Percentiles rank a stretch among this genome's conserved stretches.
phyloP scores from a whole-genome alignment of 495 filamentous ascomycete genomes.

The Melanomma pulvis-pyrius region DNA sequence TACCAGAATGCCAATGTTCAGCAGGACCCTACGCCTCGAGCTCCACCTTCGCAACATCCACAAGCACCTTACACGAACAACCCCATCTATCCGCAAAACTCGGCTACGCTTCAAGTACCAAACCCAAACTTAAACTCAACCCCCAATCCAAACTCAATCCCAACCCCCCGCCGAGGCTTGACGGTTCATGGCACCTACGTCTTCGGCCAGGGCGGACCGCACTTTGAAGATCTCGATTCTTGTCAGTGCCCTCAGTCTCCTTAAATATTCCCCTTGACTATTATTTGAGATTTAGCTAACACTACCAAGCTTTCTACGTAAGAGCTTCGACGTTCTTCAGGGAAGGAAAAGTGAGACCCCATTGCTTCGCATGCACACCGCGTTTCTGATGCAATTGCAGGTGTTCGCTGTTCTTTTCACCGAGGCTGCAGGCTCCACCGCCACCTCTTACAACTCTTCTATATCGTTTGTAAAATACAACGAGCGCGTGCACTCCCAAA shows the following conservation, averaged over 20 bases:
- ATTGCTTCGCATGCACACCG: not conserved
- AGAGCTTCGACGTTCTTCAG: not conserved
- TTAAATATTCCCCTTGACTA: not conserved
- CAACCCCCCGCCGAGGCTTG: not conserved
- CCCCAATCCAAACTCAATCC: too few species aligned
- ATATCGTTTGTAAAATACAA: constrained; percentile 24
- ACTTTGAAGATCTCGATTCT: too few species aligned
- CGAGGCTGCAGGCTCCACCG: constrained; percentile 6
- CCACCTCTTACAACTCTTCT: constrained; percentile 1
- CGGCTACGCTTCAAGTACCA: too few species aligned
- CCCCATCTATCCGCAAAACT: too few species aligned
- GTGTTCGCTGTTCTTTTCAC: constrained; percentile 29
- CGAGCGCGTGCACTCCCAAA: constrained; percentile 16
- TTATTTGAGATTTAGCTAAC: too few species aligned
- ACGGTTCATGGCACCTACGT: not conserved
- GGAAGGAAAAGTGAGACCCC: not conserved
- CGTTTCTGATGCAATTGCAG: constrained; percentile 3
- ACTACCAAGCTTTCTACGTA: not conserved
- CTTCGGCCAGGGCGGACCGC: not conserved
- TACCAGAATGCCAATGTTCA: not conserved
- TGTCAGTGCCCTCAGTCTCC: not conserved
- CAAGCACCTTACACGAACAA: too few species aligned
- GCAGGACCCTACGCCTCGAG: not conserved
- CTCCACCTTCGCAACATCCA: not conserved
- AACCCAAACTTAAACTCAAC: too few species aligned